Evolutionary conservation across 1,284 basidiomycete genomes (phyloP).

Genomic region (Ustilago lituana): DNA sequence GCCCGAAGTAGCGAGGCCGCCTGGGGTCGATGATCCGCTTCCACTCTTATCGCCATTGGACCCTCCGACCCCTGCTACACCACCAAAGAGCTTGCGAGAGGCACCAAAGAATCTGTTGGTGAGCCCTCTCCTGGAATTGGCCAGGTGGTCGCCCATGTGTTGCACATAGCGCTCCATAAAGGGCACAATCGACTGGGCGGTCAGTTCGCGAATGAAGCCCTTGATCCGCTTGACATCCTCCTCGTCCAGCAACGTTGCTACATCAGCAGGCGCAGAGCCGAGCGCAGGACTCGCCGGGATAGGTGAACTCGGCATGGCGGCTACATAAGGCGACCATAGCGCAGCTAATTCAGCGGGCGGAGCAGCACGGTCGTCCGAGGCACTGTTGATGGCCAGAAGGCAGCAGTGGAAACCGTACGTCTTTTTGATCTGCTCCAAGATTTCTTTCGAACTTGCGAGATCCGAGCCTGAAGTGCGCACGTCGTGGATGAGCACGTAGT

Average conservation of each 20-base stretch:
- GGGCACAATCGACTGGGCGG: conserved; percentile 88
- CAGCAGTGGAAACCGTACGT: conserved; percentile 66
- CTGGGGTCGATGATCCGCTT: conserved; percentile 1
- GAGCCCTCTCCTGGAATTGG: conserved; percentile 82
- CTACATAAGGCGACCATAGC: conserved; percentile 23
- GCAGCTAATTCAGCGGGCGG: conserved; percentile 18
- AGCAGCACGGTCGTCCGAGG: conserved; percentile 27
- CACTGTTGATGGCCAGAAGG: conserved; percentile 61
- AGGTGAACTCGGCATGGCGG: conserved; percentile 12
- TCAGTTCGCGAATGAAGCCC: conserved; percentile 86
- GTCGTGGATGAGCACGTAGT: conserved; percentile 64
- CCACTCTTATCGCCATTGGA: conserved; percentile 55
- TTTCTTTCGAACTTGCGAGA: conserved; percentile 43
- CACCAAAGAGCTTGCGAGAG: conserved; percentile 70
- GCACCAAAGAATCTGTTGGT: conserved; percentile 78
- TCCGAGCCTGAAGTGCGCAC: conserved; percentile 45
- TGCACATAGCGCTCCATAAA: conserved; percentile 95
- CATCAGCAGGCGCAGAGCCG: not conserved
- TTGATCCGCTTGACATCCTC: conserved; percentile 82
- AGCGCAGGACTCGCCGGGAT: not conserved
- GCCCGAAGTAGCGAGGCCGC: conserved; percentile 55
- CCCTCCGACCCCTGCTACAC: conserved; percentile 15
- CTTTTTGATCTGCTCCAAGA: conserved; percentile 60
- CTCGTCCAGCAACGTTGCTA: conserved; percentile 71
- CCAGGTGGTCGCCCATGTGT: conserved; percentile 92